phyloP scores from a whole-genome alignment of 192 early-diverging fungal genomes.

The Backusella circina region DNA sequence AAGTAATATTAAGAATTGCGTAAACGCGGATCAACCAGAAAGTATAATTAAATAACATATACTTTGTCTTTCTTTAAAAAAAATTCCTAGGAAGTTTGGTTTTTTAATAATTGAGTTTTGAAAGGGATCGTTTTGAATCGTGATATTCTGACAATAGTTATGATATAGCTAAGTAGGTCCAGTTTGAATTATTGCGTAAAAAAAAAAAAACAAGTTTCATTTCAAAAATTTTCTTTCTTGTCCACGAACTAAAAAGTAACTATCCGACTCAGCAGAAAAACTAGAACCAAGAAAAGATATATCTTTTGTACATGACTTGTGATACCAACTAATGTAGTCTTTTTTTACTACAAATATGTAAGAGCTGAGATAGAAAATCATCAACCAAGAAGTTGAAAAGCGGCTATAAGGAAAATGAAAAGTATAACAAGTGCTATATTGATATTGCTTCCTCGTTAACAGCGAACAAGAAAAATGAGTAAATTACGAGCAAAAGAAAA shows the following conservation, averaged over 20 bases:
- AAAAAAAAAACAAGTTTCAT: neutral
- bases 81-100: neutral
- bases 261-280: neutral
- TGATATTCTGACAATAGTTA: neutral
- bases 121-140: neutral
- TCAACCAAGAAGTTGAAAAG: neutral
- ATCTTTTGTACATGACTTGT: neutral
- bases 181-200: neutral
- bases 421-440: neutral
- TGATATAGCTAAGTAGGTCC: neutral
- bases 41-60: neutral
- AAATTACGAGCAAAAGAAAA: neutral
- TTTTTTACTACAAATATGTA: neutral
- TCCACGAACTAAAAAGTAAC: neutral
- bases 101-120: neutral
- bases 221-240: neutral
- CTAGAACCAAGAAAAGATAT: neutral
- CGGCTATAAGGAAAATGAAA: neutral
- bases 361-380: neutral
- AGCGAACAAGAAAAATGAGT: neutral
- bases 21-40: neutral
- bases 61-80: neutral
- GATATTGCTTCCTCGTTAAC: neutral
- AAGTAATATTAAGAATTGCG: neutral
- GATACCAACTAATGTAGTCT: neutral